Conservation (phyloP, 2,329 filamentous ascomycete species). For the Elsinoe batatas region DNA sequence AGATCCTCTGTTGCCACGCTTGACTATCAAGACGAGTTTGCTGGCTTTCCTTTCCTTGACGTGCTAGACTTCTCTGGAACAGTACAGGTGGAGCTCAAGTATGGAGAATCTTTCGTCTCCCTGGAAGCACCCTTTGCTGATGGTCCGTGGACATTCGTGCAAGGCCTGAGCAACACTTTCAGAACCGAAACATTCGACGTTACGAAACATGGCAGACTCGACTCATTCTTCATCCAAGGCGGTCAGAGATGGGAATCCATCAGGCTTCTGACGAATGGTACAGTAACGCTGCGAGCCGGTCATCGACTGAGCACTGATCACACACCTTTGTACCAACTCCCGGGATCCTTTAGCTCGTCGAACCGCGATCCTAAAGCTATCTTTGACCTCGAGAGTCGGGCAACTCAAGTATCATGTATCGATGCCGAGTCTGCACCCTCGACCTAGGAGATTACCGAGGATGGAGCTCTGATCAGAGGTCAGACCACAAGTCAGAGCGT, state of each 20-base stretch:
- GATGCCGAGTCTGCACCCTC: constrained; percentile 29
- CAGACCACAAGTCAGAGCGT: constrained; percentile 25
- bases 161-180: constrained; percentile 28
- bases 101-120: constrained; percentile 27
- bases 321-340: constrained; percentile 19
- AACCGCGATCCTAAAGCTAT: constrained; percentile 28
- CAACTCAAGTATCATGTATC: constrained; percentile 29
- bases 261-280: constrained; percentile 27
- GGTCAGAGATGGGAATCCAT: constrained; percentile 34
- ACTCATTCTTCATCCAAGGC: constrained; percentile 32
- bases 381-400: constrained; percentile 31
- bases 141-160: constrained; percentile 26
- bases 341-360: constrained; percentile 25
- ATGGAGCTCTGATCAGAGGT: constrained; percentile 30
- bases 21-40: constrained; percentile 28
- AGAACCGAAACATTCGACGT: constrained; percentile 33
- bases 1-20: constrained; percentile 18
- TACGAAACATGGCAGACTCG: constrained; percentile 21
- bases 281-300: constrained; percentile 26
- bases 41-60: constrained; percentile 28
- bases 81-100: constrained; percentile 30
- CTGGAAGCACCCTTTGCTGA: constrained; percentile 24
- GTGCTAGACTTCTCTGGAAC: constrained; percentile 20
- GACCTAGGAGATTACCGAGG: constrained; percentile 27
- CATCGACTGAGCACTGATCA: constrained; percentile 25